Evolutionary conservation across 306 rosid species (phyloP).

Genomic region (Trichosanthes truncata): DNA sequence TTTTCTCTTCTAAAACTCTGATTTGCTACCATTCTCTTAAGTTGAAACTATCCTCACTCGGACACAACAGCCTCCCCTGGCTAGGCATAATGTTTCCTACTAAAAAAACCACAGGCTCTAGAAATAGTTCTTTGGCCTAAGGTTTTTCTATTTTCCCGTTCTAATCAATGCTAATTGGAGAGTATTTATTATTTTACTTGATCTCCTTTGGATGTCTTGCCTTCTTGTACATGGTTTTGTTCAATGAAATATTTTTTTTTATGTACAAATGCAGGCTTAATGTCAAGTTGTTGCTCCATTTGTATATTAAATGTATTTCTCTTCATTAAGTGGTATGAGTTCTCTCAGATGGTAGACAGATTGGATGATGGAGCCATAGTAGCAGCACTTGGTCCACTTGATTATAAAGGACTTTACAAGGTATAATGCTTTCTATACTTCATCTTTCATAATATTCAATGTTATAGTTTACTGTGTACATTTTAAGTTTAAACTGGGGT

Average conservation of each 20-base stretch:
- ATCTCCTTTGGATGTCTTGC: neutral
- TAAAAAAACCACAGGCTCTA: neutral
- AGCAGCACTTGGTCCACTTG: conserved; percentile 63
- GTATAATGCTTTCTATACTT: conserved; percentile 22
- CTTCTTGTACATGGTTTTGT: neutral
- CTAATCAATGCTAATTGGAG: neutral
- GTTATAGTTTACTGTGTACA: neutral
- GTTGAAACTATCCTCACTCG: neutral
- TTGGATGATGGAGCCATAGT: conserved; percentile 71
- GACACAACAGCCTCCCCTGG: neutral
- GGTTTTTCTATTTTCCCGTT: neutral
- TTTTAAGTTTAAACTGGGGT: conserved; percentile 31
- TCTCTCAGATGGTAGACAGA: conserved; percentile 92
- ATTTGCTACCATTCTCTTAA: neutral
- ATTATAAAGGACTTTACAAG: conserved; percentile 92
- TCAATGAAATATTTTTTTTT: neutral
- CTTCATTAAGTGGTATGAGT: conserved; percentile 18
- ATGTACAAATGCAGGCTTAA: neutral
- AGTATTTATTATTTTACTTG: neutral
- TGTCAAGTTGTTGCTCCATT: neutral
- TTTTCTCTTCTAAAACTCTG: neutral
- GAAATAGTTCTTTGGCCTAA: neutral
- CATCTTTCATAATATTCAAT: neutral
- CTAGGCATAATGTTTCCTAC: neutral
- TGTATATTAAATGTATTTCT: neutral